A percentile compares a stretch with the other conserved stretches of the same genome.
Evolutionary conservation across 352 stramenopile species (phyloP).

Genomic region (Globisporangium orthogonon): DNA sequence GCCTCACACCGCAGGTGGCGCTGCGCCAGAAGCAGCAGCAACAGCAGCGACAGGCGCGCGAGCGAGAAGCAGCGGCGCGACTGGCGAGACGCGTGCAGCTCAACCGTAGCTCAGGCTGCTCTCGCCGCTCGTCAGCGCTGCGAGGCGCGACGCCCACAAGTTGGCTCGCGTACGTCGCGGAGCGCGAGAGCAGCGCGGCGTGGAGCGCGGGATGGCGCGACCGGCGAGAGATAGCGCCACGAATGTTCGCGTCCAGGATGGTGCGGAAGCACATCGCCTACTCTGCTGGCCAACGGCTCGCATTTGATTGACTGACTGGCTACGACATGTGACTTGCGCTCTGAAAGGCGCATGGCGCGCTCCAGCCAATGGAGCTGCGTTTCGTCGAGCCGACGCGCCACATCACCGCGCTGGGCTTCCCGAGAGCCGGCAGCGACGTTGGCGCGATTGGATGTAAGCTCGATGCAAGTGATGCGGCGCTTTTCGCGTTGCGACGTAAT

Average conservation of each 20-base stretch:
- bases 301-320: no score
- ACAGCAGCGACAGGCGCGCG: conserved; percentile 1
- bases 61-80: conserved; percentile 2
- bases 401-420: conserved; percentile 29
- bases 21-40: conserved; percentile 10
- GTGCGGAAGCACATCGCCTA: background rate
- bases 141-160: background rate
- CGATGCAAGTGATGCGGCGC: background rate
- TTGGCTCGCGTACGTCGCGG: conserved; percentile 22
- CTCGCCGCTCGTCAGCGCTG: background rate
- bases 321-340: no score
- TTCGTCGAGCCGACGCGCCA: background rate
- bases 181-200: conserved; percentile 25
- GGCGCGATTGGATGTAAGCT: conserved; percentile 31
- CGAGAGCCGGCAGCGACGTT: conserved; percentile 17
- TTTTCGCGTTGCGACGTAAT: background rate
- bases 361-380: background rate
- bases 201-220: conserved; percentile 27
- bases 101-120: background rate
- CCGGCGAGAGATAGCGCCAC: conserved; percentile 17
- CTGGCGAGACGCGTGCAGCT: background rate
- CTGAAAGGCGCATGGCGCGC: background rate
- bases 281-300: no score
- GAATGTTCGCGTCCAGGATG: conserved; percentile 14
- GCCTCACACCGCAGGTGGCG: conserved; percentile 21